Base-by-base conservation (phyloP, 2,329 filamentous ascomycete genomes). In the Colletotrichum kahawae region DNA sequence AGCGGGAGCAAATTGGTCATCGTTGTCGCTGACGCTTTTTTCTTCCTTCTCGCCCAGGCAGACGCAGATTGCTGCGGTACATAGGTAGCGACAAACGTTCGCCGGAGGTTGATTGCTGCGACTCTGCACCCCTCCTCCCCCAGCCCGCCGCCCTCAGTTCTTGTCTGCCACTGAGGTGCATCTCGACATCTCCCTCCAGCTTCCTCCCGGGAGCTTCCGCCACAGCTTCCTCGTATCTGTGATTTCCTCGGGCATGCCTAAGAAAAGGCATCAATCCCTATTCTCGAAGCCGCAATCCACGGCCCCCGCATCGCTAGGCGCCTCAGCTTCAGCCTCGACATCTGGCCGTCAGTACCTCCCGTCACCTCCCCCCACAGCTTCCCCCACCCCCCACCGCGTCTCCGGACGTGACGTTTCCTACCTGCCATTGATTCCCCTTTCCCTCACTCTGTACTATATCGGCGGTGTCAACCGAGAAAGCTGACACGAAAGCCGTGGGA, bases 251-350 rank as follows among this genome's bases (percentile, higher is more conserved):
- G 85, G 83, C 76, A 93, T 93, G 91, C 90, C 91, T 83, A 93
- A 92, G 87, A 93, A 92, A 88, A 87, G 90, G 83, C 88, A 90
- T 71, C 85, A 88, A 78, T 79, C 83, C 79, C 86, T 86, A 80
- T 91, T 89, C 79, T 90, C 90, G 77, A 93, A 92, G 82, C 91
- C 91, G 78, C 88, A 85, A 79, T 89, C 88, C 76, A 89, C 90
- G 78, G 87, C 90, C n/a, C 77, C 78, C 18, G 75, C 77, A 48
- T 78, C 78, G 24, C 65, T 79, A 62, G 76, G 76, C 38, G 75
- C 71, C 64, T 77, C 76, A 51, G 62, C 74, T 64, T 71, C 76
- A 66, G 69, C 74, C 48, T 70, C 74, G 24, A 54, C 66, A 27
- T 70, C 77, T 65, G 38, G 71, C 27, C 72, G 77, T 78, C 63